Percentiles rank a stretch among this genome's conserved stretches.
Evolutionary conservation across 2,329 filamentous ascomycete genomes (phyloP).

Genomic region (Arthroderma sp.): DNA sequence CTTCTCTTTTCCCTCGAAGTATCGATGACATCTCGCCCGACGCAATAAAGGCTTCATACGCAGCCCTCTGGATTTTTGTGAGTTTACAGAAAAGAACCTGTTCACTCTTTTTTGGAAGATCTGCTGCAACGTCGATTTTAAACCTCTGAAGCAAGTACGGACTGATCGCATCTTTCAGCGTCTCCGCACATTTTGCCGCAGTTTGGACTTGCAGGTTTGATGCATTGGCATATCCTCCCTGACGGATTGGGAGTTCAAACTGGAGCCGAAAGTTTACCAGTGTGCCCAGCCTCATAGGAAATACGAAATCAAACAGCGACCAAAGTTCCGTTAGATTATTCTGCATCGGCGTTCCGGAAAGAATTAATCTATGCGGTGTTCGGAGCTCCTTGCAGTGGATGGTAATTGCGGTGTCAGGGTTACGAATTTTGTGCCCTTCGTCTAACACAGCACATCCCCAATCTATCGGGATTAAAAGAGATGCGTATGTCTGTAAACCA

Average conservation of each 20-base stretch:
- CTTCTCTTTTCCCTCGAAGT: conserved; percentile 58
- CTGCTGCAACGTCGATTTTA: conserved; percentile 85
- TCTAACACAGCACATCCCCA: conserved; percentile 94
- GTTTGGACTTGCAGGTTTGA: conserved; percentile 90
- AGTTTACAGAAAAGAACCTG: conserved; percentile 93
- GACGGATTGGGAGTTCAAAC: conserved; percentile 86
- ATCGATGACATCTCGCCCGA: conserved; percentile 83
- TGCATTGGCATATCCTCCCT: conserved; percentile 90
- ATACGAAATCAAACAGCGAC: conserved; percentile 97
- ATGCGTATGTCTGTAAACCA: conserved; percentile 82
- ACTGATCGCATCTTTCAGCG: conserved; percentile 82
- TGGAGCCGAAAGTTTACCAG: conserved; percentile 79
- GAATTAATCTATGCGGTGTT: conserved; percentile 78
- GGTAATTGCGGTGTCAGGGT: conserved; percentile 88
- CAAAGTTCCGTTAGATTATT: conserved; percentile 92
- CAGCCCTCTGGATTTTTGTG: conserved; percentile 61
- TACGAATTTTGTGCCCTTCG: conserved; percentile 95
- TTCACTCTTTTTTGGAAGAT: conserved; percentile 90
- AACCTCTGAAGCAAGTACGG: conserved; percentile 85
- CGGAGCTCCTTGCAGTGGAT: conserved; percentile 89
- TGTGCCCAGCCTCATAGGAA: conserved; percentile 86
- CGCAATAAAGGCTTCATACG: conserved; percentile 66
- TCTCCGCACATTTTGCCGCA: conserved; percentile 85
- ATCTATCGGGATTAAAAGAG: conserved; percentile 65
- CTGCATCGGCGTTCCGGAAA: conserved; percentile 95